Percentiles rank a stretch among this genome's conserved stretches.
phyloP scores from a whole-genome alignment of 2,329 filamentous ascomycete genomes.

The Pyrenochaeta sp. region DNA sequence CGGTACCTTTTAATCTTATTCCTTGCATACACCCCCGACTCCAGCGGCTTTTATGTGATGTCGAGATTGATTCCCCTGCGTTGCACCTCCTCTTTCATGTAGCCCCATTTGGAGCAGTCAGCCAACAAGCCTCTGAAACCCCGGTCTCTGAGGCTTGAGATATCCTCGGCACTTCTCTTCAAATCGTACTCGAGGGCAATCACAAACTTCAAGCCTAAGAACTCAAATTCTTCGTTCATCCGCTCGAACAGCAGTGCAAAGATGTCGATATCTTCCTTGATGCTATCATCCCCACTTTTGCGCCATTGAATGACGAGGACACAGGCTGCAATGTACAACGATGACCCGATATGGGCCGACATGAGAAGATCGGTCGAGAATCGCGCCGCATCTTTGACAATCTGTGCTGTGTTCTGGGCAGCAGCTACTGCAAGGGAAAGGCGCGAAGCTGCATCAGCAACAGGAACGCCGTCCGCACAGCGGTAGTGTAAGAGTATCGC shows the following conservation, averaged over 20 bases:
- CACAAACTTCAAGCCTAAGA: conserved; percentile 39
- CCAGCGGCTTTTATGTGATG: conserved; percentile 11
- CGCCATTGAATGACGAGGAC: conserved; percentile 39
- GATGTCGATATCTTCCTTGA: conserved; percentile 34
- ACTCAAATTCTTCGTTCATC: conserved; percentile 32
- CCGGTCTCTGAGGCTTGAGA: conserved; percentile 18
- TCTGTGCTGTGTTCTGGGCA: conserved; percentile 32
- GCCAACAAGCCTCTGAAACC: conserved; percentile 36
- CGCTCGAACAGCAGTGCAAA: conserved; percentile 37
- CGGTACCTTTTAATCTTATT: too few species aligned
- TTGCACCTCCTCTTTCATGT: conserved; percentile 17
- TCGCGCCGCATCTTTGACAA: conserved; percentile 36
- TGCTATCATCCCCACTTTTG: conserved; percentile 23
- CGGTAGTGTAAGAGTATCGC: conserved; percentile 36
- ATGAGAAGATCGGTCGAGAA: conserved; percentile 35
- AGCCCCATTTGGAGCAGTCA: conserved; percentile 36
- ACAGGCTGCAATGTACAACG: conserved; percentile 32
- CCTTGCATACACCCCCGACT: too few species aligned
- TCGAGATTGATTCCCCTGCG: conserved; percentile 18
- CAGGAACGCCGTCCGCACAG: neutral
- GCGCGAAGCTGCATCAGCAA: conserved; percentile 2
- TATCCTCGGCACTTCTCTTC: conserved; percentile 17
- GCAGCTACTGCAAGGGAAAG: conserved; percentile 30
- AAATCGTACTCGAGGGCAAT: conserved; percentile 31
- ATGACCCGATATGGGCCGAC: conserved; percentile 29